Evolutionary conservation across 1,284 basidiomycete species (phyloP).

Genomic region (Mrakiaceae sp.): DNA sequence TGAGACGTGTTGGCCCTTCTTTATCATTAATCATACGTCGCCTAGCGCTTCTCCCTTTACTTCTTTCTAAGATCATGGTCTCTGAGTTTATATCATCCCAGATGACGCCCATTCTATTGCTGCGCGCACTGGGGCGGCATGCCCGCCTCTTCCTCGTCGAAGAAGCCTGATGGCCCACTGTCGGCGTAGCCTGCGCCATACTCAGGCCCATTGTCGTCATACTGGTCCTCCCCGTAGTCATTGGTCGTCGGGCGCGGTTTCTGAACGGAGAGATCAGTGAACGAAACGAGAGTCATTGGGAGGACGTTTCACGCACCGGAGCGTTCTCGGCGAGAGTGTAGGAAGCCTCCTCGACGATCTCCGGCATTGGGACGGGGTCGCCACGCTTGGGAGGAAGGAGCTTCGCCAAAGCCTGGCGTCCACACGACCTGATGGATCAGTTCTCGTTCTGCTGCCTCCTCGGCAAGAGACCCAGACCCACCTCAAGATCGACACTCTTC

Average conservation of each 20-base stretch:
- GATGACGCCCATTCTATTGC: conserved; percentile 12
- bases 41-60: no score
- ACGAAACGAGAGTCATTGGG: conserved; percentile 56
- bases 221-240: conserved; percentile 4
- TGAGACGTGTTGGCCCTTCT: no score
- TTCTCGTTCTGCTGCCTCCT: not conserved
- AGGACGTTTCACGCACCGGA: conserved; percentile 63
- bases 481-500: conserved; percentile 46
- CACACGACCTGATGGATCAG: not conserved
- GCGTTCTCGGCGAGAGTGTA: conserved; percentile 58
- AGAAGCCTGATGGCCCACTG: not conserved
- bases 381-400: conserved; percentile 63
- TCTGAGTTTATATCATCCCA: not conserved
- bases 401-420: conserved; percentile 45
- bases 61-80: no score
- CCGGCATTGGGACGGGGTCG: conserved; percentile 57
- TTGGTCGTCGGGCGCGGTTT: not conserved
- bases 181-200: not conserved
- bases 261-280: conserved; percentile 54
- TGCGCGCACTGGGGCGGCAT: conserved; percentile 31
- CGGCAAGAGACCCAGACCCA: conserved; percentile 28
- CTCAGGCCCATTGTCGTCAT: not conserved
- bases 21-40: no score
- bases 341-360: conserved; percentile 58
- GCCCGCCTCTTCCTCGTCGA: conserved; percentile 52